Evolutionary conservation across 208 protist species (phyloP), one percentile per base, ranked within the genome.

Genomic region (Leishmania gerbilli): DNA sequence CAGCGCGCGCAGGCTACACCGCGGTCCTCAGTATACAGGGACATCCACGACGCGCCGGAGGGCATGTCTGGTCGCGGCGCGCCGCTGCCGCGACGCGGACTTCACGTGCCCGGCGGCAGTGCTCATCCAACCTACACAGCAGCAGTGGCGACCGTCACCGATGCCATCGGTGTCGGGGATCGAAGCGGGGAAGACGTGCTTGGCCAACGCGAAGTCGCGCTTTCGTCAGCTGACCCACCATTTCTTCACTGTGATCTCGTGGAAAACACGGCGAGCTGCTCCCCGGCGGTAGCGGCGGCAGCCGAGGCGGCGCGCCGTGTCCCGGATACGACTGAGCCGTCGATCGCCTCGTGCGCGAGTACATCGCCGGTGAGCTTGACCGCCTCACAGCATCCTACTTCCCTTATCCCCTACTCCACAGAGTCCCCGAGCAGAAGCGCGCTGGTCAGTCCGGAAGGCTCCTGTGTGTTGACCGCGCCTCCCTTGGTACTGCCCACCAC

Each of bases 1-100:
- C 74, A 77, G 55, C 19, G 51, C 40, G 42, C 55, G 31, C 74
- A n/a, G 74, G 15, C 27, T 9, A 64, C 74, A 37, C 7, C 7
- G 55, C 74, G 51, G 15, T 7, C 74, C 49, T 77, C 74, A 15
- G 56, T 77, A 2, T 51, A 77, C 37, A 42, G 11, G 37, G 74
- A 77, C 55, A 60, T 77, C 4, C 58, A 67, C 56, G 7, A 9
- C 5, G n/a, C 74, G n/a, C 74, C 74, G 31, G 74, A 67, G 74
- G 49, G 40, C 15, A 40, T 77, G 31, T 53, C 74, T 17, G 51
- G 49, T 17, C 74, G 74, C 21, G 2, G 56, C 15, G 51, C 37
- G 55, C 49, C 11, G 24, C 49, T 56, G 56, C 13, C 56, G n/a
- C 53, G 74, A 77, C 49, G 74, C 49, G 11, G 69, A 40, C 67